Percentiles rank a stretch among this genome's conserved stretches.
Conservation (phyloP, 78 protist species). For the Pigoraptor vietnamica region DNA sequence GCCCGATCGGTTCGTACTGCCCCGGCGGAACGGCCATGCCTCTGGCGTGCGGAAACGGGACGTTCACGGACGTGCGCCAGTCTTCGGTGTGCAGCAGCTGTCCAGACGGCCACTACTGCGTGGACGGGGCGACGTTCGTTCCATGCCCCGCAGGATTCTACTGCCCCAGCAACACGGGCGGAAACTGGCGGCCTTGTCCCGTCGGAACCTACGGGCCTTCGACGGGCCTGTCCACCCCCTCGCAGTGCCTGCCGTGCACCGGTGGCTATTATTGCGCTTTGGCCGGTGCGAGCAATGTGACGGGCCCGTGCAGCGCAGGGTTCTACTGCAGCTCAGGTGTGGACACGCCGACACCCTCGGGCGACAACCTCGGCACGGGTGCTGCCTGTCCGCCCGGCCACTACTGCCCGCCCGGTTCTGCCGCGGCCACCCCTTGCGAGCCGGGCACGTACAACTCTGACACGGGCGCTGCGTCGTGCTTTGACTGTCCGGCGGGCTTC, state of each 20-base stretch:
- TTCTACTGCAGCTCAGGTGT: conserved; percentile 9
- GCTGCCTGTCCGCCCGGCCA: conserved; percentile 24
- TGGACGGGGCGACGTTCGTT: not conserved
- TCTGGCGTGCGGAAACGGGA: conserved; percentile 24
- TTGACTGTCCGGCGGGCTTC: not conserved
- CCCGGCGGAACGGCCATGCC: not conserved
- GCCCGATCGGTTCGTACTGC: conserved; percentile 33
- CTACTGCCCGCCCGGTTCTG: conserved; percentile 11
- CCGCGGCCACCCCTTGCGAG: conserved; percentile 13
- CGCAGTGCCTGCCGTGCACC: conserved; percentile 28
- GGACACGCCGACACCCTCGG: not conserved
- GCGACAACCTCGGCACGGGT: not conserved
- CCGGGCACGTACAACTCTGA: conserved; percentile 1
- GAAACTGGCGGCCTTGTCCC: conserved; percentile 31
- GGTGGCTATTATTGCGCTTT: conserved; percentile 30
- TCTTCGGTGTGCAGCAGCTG: not conserved
- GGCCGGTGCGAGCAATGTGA: not conserved
- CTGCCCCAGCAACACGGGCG: not conserved
- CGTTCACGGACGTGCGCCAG: not conserved
- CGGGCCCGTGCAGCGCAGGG: not conserved
- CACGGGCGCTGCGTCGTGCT: not conserved
- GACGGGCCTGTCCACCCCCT: not conserved
- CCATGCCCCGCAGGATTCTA: conserved; percentile 34
- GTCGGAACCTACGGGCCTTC: not conserved
- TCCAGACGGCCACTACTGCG: conserved; percentile 29